These are phyloP conservation scores for Nitzschia sp. DNA, from an alignment of 108 stramenopile genomes.

Conservation along the genomic window DNA sequence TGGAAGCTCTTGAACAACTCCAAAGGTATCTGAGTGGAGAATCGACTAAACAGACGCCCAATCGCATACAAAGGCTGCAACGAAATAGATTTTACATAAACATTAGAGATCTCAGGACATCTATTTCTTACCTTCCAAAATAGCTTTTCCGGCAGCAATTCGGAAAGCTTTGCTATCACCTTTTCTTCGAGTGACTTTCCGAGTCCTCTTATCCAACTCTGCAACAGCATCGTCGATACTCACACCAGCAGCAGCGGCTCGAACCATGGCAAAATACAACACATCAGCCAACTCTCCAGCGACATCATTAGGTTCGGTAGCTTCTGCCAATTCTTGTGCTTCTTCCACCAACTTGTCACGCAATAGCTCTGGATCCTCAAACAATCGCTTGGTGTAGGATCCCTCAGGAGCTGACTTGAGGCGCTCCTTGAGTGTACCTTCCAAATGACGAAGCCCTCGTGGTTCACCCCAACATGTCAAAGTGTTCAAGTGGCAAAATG, in stretches of 20 bases:
- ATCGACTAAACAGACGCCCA: not conserved
- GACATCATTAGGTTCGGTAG: slow-evolving; percentile 76
- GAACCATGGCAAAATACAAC: slow-evolving; percentile 93
- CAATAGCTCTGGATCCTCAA: slow-evolving; percentile 85
- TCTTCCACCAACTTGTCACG: slow-evolving; percentile 97
- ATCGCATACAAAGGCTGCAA: too few relatives aligned
- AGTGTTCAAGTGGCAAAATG: slow-evolving; percentile 91
- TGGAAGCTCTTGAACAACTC: slow-evolving; percentile 56
- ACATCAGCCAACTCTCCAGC: slow-evolving; percentile 96
- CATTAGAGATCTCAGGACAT: too few relatives aligned
- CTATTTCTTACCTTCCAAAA: slow-evolving; percentile 42
- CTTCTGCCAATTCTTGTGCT: slow-evolving; percentile 96
- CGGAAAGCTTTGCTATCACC: slow-evolving; percentile 93
- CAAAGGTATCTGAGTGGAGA: slow-evolving; percentile 11
- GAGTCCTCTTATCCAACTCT: slow-evolving; percentile 82
- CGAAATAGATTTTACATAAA: too few relatives aligned
- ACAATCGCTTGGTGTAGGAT: slow-evolving; percentile 94
- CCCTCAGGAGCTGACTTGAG: slow-evolving; percentile 83
- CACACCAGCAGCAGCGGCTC: slow-evolving; percentile 91
- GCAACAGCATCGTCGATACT: slow-evolving; percentile 87
- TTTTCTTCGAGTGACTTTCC: slow-evolving; percentile 91
- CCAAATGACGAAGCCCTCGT: slow-evolving; percentile 82
- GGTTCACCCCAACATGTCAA: slow-evolving; percentile 90
- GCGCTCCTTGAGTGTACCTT: slow-evolving; percentile 75
- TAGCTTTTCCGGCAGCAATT: slow-evolving; percentile 84